Percentiles rank a stretch among this genome's conserved stretches.
These are phyloP conservation scores for Diplodia scrobiculata DNA, from an alignment of 2,329 filamentous ascomycete species.

Conservation along the genomic window DNA sequence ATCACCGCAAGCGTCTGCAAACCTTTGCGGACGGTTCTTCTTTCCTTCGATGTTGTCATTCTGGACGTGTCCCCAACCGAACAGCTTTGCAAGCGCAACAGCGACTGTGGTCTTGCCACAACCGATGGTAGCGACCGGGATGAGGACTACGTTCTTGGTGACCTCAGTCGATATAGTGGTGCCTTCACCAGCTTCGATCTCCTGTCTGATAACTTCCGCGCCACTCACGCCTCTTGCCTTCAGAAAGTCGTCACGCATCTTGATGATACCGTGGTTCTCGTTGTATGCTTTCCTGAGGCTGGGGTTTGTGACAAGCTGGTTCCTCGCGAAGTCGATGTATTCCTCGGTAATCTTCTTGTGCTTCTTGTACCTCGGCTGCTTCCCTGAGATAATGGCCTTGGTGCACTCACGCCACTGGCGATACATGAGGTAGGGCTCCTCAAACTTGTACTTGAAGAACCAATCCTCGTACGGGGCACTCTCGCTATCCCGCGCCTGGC, in stretches of 20 bases:
- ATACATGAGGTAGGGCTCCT: slow-evolving; percentile 98
- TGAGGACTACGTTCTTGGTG: slow-evolving; percentile 72
- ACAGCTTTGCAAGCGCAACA: slow-evolving; percentile 76
- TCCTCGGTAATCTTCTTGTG: slow-evolving; percentile 87
- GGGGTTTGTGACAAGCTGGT: slow-evolving; percentile 69
- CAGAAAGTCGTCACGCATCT: slow-evolving; percentile 84
- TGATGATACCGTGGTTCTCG: slow-evolving; percentile 92
- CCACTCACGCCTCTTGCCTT: slow-evolving; percentile 81
- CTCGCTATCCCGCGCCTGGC: slow-evolving; percentile 64
- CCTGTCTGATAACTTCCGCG: slow-evolving; percentile 79
- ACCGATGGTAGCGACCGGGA: slow-evolving; percentile 88
- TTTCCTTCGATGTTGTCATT: slow-evolving; percentile 93
- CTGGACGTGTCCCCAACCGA: slow-evolving; percentile 89
- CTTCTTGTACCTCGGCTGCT: slow-evolving; percentile 76
- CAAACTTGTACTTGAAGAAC: slow-evolving; percentile 99
- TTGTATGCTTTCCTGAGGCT: slow-evolving; percentile 71
- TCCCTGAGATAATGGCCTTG: slow-evolving; percentile 78
- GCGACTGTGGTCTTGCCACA: slow-evolving; percentile 96
- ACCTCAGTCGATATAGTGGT: slow-evolving; percentile 57
- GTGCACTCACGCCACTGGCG: slow-evolving; percentile 98
- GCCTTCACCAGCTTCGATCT: slow-evolving; percentile 59
- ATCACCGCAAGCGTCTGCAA: slow-evolving; percentile 70
- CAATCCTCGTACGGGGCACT: slow-evolving; percentile 73
- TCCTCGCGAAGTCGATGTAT: slow-evolving; percentile 80
- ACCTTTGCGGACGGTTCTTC: slow-evolving; percentile 71